These are phyloP conservation scores for Auriscalpium orientale DNA, from an alignment of 768 basidiomycete species.

Conservation along the genomic window DNA sequence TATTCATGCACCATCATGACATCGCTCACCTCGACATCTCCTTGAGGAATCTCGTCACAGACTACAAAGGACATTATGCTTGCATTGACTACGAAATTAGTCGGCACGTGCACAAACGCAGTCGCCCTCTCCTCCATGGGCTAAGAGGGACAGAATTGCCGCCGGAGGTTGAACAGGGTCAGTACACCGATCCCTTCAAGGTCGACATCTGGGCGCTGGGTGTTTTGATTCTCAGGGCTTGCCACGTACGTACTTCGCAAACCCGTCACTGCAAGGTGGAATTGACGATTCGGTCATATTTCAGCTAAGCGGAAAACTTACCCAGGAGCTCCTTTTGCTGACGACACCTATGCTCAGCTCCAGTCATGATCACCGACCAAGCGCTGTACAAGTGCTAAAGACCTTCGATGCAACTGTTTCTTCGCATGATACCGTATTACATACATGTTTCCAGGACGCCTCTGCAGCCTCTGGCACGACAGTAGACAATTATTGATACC, in stretches of 20 bases:
- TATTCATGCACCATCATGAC: constrained; percentile 60
- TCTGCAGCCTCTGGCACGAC: no score
- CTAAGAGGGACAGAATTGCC: constrained; percentile 60
- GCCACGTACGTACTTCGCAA: constrained; percentile 37
- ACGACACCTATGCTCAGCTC: neutral
- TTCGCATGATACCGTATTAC: no score
- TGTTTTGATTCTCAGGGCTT: constrained; percentile 54
- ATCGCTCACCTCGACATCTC: constrained; percentile 65
- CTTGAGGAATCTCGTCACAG: constrained; percentile 57
- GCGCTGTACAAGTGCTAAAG: neutral
- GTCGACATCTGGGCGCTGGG: constrained; percentile 70
- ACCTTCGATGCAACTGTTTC: neutral
- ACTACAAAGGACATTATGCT: constrained; percentile 56
- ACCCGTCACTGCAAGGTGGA: no score
- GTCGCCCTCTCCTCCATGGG: constrained; percentile 31
- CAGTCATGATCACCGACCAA: neutral
- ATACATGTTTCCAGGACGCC: no score
- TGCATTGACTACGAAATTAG: constrained; percentile 72
- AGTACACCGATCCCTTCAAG: constrained; percentile 52
- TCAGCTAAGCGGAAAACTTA: neutral
- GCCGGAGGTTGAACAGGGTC: constrained; percentile 55
- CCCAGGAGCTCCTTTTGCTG: neutral
- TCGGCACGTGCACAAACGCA: constrained; percentile 38
- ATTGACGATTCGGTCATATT: neutral
- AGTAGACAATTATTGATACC: no score